phyloP scores from a whole-genome alignment of 2,329 filamentous ascomycete species.

The Pseudogymnoascus sp. region DNA sequence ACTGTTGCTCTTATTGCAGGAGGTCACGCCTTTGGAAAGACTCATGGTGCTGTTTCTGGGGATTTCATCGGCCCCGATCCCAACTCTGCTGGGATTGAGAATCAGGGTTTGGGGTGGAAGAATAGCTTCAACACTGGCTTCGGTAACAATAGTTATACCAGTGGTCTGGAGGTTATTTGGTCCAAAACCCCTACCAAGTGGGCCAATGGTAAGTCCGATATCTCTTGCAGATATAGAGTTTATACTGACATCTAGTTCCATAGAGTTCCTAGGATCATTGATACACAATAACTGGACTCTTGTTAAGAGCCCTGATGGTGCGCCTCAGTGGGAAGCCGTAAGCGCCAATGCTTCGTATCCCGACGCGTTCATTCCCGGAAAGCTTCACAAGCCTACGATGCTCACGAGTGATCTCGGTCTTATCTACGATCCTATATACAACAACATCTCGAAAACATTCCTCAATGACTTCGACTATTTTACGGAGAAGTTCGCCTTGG shows the following conservation, averaged over 20 bases:
- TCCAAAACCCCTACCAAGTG: constrained; percentile 49
- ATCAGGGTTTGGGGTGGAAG: constrained; percentile 47
- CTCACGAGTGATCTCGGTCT: constrained; percentile 49
- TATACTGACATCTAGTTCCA: not conserved
- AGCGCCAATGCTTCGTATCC: constrained; percentile 41
- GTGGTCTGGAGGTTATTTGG: constrained; percentile 51
- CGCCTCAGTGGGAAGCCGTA: constrained; percentile 46
- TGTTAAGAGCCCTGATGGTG: constrained; percentile 46
- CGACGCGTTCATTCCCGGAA: constrained; percentile 44
- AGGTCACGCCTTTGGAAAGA: constrained; percentile 54
- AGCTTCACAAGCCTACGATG: constrained; percentile 47
- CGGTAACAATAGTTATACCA: constrained; percentile 48
- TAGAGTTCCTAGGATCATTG: constrained; percentile 46
- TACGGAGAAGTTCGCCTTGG: constrained; percentile 45
- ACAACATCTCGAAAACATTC: constrained; percentile 41
- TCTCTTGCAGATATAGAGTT: not conserved
- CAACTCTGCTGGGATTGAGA: constrained; percentile 39
- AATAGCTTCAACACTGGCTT: constrained; percentile 44
- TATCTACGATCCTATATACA: constrained; percentile 46
- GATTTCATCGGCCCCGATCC: constrained; percentile 45
- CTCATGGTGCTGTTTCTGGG: constrained; percentile 47
- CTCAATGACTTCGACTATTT: constrained; percentile 42
- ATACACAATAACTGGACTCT: constrained; percentile 54
- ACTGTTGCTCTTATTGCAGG: constrained; percentile 53
- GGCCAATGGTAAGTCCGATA: constrained; percentile 35